Evolutionary conservation across 805 yeast genomes (phyloP).

Genomic region (Torulaspora gathmanii): DNA sequence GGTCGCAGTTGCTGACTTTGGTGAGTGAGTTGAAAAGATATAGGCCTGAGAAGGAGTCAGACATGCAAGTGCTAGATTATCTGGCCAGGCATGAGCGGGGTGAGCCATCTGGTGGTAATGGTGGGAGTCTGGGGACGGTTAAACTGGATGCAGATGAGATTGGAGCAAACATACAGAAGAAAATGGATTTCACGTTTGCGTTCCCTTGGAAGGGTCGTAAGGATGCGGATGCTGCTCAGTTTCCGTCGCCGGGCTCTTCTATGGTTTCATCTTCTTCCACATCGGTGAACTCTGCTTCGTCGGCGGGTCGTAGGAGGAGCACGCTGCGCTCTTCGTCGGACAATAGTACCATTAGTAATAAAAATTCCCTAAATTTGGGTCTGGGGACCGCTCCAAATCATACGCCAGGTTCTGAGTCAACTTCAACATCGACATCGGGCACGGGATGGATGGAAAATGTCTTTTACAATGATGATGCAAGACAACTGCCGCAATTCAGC

Average conservation of each 20-base stretch:
- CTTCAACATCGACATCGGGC: constrained; percentile 14
- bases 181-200: constrained; percentile 44
- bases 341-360: not conserved
- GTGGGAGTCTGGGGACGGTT: not conserved
- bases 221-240: constrained; percentile 5
- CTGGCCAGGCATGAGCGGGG: constrained; percentile 17
- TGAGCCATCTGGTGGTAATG: not conserved
- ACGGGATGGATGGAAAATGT: constrained; percentile 23
- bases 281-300: constrained; percentile 7
- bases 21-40: constrained; percentile 65
- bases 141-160: constrained; percentile 5
- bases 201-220: constrained; percentile 45
- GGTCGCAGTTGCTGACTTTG: constrained; percentile 70
- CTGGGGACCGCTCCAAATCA: not conserved
- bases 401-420: constrained; percentile 5
- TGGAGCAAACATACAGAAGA: constrained; percentile 19
- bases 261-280: constrained; percentile 11
- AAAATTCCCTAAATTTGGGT: not conserved
- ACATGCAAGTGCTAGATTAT: constrained; percentile 24
- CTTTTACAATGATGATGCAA: constrained; percentile 19
- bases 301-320: constrained; percentile 2
- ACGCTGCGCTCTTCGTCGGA: constrained; percentile 3
- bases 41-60: constrained; percentile 38
- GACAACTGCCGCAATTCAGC: constrained; percentile 16
- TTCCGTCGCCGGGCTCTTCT: constrained; percentile 16